phyloP scores from a whole-genome alignment of 2,329 filamentous ascomycete genomes.

The Nothomitra cinnamomea region DNA sequence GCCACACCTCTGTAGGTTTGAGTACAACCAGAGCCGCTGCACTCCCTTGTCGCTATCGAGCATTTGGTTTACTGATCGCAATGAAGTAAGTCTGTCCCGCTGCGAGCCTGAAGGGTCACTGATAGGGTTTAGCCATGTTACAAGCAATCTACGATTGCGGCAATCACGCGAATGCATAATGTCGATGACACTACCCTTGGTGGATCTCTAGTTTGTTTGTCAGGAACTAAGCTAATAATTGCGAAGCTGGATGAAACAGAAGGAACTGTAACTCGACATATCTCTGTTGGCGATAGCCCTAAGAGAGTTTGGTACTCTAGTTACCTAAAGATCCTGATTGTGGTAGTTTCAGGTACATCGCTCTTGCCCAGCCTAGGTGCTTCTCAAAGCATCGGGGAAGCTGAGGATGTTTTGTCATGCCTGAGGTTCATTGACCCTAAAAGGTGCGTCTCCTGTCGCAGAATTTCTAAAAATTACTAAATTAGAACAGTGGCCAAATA shows the following conservation, averaged over 20 bases:
- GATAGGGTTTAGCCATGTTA: slow-evolving; percentile 19
- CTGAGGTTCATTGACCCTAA: slow-evolving; percentile 10
- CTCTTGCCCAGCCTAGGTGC: slow-evolving; percentile 8
- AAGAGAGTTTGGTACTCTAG: slow-evolving; percentile 28
- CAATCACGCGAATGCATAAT: slow-evolving; percentile 18
- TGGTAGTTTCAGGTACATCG: slow-evolving; percentile 24
- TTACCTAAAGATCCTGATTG: slow-evolving; percentile 29
- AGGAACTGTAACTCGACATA: slow-evolving; percentile 24
- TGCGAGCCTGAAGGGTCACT: neutral
- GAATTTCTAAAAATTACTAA: neutral
- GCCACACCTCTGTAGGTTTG: slow-evolving; percentile 20
- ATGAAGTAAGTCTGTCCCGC: slow-evolving; percentile 10
- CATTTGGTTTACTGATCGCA: slow-evolving; percentile 21
- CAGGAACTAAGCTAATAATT: slow-evolving; percentile 29
- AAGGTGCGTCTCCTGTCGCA: neutral
- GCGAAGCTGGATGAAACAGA: slow-evolving; percentile 27
- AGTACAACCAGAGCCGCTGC: slow-evolving; percentile 8
- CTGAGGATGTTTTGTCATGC: slow-evolving; percentile 19
- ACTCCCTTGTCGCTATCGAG: slow-evolving; percentile 16
- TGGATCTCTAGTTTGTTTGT: slow-evolving; percentile 30
- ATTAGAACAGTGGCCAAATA: neutral
- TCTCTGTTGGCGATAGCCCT: slow-evolving; percentile 24
- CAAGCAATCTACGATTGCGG: slow-evolving; percentile 22
- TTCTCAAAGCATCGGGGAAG: slow-evolving; percentile 15
- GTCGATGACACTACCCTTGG: slow-evolving; percentile 16